Evolutionary conservation across 805 yeast species (phyloP).

Genomic region (Saccharomyces jurei): DNA sequence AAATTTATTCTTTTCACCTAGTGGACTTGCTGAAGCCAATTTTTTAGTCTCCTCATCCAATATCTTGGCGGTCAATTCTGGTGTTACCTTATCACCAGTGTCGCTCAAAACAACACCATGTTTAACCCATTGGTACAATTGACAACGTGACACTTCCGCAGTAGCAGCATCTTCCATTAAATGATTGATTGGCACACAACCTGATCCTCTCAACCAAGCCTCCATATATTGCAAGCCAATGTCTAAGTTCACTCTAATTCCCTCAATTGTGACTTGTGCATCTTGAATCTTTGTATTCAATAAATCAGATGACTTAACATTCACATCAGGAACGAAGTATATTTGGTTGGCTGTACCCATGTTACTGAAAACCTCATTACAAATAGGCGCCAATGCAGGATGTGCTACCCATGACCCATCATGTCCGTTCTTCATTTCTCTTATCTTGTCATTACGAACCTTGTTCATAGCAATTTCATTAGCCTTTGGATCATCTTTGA

Average conservation of each 20-base stretch:
- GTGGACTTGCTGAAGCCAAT: conserved; percentile 38
- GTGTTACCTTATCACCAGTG: conserved; percentile 49
- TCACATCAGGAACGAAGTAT: conserved; percentile 37
- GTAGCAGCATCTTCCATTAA: conserved; percentile 90
- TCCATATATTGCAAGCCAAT: conserved; percentile 77
- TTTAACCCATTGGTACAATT: conserved; percentile 76
- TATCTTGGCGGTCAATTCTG: conserved; percentile 48
- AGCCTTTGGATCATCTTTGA: conserved; percentile 57
- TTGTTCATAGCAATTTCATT: conserved; percentile 63
- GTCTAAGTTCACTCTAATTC: conserved; percentile 62
- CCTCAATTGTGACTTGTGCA: conserved; percentile 59
- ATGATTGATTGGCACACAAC: conserved; percentile 79
- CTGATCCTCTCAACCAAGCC: conserved; percentile 78
- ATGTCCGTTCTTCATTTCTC: conserved; percentile 73
- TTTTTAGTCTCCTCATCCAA: conserved; percentile 55
- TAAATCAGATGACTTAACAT: conserved; percentile 49
- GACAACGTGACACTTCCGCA: conserved; percentile 79
- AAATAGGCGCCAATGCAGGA: conserved; percentile 71
- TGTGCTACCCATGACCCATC: conserved; percentile 93
- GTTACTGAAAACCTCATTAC: conserved; percentile 62
- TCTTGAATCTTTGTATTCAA: conserved; percentile 55
- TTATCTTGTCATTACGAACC: conserved; percentile 64
- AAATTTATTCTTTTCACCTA: conserved; percentile 49
- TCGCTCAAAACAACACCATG: conserved; percentile 56
- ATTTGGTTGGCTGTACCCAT: conserved; percentile 83